Evolutionary conservation across 1,284 basidiomycete genomes (phyloP), one percentile per base, ranked within the genome.

Genomic region (Fomitopsis pinicola): DNA sequence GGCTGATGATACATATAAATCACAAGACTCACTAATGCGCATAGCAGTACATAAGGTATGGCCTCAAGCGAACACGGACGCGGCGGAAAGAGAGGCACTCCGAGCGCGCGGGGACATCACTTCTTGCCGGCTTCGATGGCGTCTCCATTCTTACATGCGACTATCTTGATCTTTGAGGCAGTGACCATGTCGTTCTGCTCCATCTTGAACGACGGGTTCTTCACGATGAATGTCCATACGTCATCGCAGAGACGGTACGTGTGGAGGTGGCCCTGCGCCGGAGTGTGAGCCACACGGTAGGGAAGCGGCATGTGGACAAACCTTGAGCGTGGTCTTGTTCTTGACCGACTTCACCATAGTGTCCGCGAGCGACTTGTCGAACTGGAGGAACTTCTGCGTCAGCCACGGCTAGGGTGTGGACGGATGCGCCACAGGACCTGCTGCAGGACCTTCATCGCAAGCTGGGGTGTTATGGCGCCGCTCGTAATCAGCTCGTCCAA

Each of bases 401-500:
- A 62, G 61, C 40, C 28, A 44, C n/a, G 42, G 6, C 26, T n/a
- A 59, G 15, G 44, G 44, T n/a, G 42, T 57, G 35, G 42, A 28
- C 33, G 44, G 61, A 54, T 17, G 54, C 58, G 40, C 45, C 42
- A 58, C 60, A 58, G 57, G 64, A 97, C 95, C 91, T 97, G 95
- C 73, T 93, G 93, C 61, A 99, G 78, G 8, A 98, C 95, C 73
- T 97, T 93, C 92, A 98, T 95, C 14, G 97, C 97, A 64, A 99
- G 78, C 77, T 99, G 96, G 2, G 97, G 97, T 22, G 96, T 97
- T 69, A 99, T 98, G 62, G 94, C 91, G 1, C 97, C 97, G 68
- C 91, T 94, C 57, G 96, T 97, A 72, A 99, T 99, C 64, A 99
- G 86, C 79, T 99, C 97, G 78, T 99, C 97, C 68, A 99, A 87